Percentiles rank a stretch among this genome's conserved stretches.
Conservation (phyloP, 2,329 filamentous ascomycete species). For the Dactylellina haptotyla region DNA sequence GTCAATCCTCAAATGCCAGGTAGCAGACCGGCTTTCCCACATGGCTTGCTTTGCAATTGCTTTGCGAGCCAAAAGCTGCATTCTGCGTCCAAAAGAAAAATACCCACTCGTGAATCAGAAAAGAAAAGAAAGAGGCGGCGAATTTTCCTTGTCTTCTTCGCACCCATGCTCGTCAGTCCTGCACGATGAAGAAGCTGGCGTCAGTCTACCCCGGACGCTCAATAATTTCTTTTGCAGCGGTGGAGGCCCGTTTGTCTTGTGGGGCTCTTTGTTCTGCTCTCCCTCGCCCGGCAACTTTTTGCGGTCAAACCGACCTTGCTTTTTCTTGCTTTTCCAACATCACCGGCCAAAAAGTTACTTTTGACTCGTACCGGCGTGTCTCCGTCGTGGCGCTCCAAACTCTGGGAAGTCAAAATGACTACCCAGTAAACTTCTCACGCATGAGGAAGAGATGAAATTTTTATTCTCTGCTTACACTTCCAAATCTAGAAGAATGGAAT, state of each 20-base stretch:
- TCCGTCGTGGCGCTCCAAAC: slow-evolving; percentile 16
- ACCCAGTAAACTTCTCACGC: not conserved
- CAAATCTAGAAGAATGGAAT: slow-evolving; percentile 4
- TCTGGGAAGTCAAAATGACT: slow-evolving; percentile 3
- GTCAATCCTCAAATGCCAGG: slow-evolving; percentile 2
- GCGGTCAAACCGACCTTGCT: slow-evolving; percentile 13
- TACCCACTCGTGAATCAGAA: slow-evolving; percentile 5
- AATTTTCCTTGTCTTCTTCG: slow-evolving; percentile 43
- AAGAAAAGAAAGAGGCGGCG: slow-evolving; percentile 49
- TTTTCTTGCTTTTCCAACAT: slow-evolving; percentile 19
- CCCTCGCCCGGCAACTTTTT: slow-evolving; percentile 44
- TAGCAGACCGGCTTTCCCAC: slow-evolving; percentile 21
- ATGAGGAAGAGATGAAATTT: not conserved
- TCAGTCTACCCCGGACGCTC: slow-evolving; percentile 41
- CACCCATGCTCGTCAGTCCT: slow-evolving; percentile 39
- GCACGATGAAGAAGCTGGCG: slow-evolving; percentile 54
- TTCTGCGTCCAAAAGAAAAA: slow-evolving; percentile 6
- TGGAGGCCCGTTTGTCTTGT: slow-evolving; percentile 38
- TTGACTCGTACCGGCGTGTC: slow-evolving; percentile 35
- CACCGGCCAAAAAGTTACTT: slow-evolving; percentile 30
- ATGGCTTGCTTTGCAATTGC: slow-evolving; percentile 16
- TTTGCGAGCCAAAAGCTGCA: not conserved
- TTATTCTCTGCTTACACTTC: not conserved
- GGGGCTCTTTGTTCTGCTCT: slow-evolving; percentile 35
- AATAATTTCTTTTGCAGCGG: slow-evolving; percentile 39